Percentiles rank a stretch among this genome's conserved stretches.
phyloP scores from a whole-genome alignment of 2,329 filamentous ascomycete genomes.

The Verruconis gallopava region DNA sequence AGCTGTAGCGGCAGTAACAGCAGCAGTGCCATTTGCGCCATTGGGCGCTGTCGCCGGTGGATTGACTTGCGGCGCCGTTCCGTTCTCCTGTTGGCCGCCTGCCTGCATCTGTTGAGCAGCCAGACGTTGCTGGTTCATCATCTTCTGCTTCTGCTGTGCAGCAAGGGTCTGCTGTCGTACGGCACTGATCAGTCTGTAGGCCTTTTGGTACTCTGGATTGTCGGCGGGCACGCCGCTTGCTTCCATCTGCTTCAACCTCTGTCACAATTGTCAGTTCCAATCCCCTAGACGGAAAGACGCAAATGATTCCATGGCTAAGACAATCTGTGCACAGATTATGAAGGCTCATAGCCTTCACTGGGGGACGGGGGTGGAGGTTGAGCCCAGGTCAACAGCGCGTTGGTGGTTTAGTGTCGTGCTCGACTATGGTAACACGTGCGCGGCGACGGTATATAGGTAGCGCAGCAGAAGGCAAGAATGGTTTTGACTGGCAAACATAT shows the following conservation, averaged over 20 bases:
- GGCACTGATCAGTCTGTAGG: conserved; percentile 58
- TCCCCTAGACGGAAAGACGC: not conserved
- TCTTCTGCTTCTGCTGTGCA: conserved; percentile 25
- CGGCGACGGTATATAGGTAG: too few species aligned
- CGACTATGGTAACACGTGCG: not conserved
- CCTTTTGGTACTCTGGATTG: conserved; percentile 80
- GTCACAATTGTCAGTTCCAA: conserved; percentile 5
- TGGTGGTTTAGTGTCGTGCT: not conserved
- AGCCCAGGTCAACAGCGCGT: not conserved
- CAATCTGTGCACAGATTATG: not conserved
- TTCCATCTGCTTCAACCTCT: conserved; percentile 58
- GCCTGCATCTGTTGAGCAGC: conserved; percentile 27
- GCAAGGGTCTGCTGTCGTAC: conserved; percentile 53
- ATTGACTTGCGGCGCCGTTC: not conserved
- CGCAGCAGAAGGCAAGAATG: too few species aligned
- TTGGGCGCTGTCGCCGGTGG: not conserved
- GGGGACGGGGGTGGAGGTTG: not conserved
- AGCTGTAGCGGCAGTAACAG: not conserved
- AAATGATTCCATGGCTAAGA: not conserved
- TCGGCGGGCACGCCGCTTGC: conserved; percentile 64
- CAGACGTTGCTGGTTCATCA: conserved; percentile 34
- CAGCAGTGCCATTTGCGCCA: conserved; percentile 6
- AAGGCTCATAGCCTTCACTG: not conserved
- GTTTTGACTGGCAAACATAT: too few species aligned
- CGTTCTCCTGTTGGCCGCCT: conserved; percentile 24